Evolutionary conservation across 805 yeast species (phyloP), one percentile per base, ranked within the genome.

Genomic region (Teunomyces cretensis): DNA sequence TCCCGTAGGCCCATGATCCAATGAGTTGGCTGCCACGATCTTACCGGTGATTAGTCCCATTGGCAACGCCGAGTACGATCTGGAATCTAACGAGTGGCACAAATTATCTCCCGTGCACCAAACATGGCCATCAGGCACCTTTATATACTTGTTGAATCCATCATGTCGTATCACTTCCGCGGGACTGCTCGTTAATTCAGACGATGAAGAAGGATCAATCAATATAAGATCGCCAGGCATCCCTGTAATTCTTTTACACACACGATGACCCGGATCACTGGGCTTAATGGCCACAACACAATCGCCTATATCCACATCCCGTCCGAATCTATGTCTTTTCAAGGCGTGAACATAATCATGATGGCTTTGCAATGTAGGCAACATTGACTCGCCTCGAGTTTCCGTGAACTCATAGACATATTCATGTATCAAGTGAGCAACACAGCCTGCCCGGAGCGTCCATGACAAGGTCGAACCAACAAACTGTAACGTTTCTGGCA

Each of bases 61-160:
- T 1, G 99, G 98, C 30, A 94, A 68, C n/a, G 84, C 88, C 31
- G 91, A 87, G 60, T 94, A 94, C 0, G 88, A 80, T 53, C 99
- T 72, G 4, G 97, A 88, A 57, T 94, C 99, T 39, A 91, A 69
- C 15, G 96, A 88, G 53, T 84, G 89, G 22, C 88, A 78, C 46
- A 92, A 65, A 59, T 94, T 94, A 59, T 94, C 99, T 1, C 99
- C 99, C 0, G 97, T 89, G 2, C 91, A 84, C 98, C 98, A 94
- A 39, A 88, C 87, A 65, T 94, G 99, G 2, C 99, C 99, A 53
- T 83, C 80, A 1, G 99, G 99, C 0, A 94, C 91, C 45, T 70
- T 74, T 7, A 92, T 82, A 62, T 73, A 88, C 45, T 79, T 77
- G 57, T 79, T 73, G 51, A 60, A 72, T 7, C 75, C 76, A 49